Conservation (phyloP, 2,329 filamentous ascomycete species). For the Aspergillus viridinutans region DNA sequence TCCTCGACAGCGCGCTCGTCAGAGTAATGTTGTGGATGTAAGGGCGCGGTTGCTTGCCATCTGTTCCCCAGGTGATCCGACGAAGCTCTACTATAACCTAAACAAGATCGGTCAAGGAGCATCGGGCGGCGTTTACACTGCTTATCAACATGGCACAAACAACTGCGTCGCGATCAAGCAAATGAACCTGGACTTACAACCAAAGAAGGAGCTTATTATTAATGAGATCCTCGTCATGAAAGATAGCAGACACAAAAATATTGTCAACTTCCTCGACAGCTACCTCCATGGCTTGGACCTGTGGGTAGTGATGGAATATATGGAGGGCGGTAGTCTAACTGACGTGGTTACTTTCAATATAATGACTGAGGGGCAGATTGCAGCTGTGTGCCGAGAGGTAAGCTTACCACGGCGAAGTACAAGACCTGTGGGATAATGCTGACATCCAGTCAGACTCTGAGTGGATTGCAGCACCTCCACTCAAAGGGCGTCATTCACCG, state of each 20-base stretch:
- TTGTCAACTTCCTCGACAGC: slow-evolving; percentile 99
- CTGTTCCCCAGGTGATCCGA: slow-evolving; percentile 84
- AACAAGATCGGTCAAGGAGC: slow-evolving; percentile 97
- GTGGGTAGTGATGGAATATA: slow-evolving; percentile 99
- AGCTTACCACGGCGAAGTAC: slow-evolving; percentile 16
- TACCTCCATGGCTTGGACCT: slow-evolving; percentile 85
- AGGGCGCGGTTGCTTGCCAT: slow-evolving; percentile 79
- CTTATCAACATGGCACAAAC: slow-evolving; percentile 78
- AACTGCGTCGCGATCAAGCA: slow-evolving; percentile 96
- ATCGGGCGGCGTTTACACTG: slow-evolving; percentile 91
- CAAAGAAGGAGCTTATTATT: slow-evolving; percentile 98
- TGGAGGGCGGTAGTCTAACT: slow-evolving; percentile 96
- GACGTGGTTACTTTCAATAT: slow-evolving; percentile 99
- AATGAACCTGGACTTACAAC: slow-evolving; percentile 98
- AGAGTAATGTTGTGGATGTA: slow-evolving; percentile 78
- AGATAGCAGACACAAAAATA: slow-evolving; percentile 95
- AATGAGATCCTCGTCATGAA: slow-evolving; percentile 99
- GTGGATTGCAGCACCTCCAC: slow-evolving; percentile 89
- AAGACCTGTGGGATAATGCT: slow-evolving; percentile 6
- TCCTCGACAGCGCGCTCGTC: slow-evolving; percentile 71
- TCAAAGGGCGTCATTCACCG: slow-evolving; percentile 97
- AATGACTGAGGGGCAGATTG: slow-evolving; percentile 97
- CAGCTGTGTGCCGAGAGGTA: slow-evolving; percentile 84
- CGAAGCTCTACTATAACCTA: slow-evolving; percentile 77
- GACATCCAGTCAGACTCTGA: slow-evolving; percentile 58